Conservation (phyloP, 371 early-diverging fungal genomes). For the Mucor circinelloides region DNA sequence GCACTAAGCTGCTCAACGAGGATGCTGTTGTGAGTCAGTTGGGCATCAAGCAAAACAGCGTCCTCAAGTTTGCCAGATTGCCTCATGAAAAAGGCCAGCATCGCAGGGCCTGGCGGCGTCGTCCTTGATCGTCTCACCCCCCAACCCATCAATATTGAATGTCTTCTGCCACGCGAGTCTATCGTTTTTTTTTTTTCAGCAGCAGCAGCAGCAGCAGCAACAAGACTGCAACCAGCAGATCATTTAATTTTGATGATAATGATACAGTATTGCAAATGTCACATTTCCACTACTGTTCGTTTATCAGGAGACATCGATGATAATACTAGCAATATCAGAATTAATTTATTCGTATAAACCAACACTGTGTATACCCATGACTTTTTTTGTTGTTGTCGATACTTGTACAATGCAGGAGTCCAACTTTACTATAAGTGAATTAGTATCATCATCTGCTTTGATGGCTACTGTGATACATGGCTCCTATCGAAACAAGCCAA, state of each 20-base stretch:
- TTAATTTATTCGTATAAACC: not conserved
- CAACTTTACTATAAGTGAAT: not conserved
- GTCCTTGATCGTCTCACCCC: not conserved
- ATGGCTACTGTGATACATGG: not conserved
- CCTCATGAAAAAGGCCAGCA: conserved; percentile 35
- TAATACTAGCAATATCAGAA: not conserved
- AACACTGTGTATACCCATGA: not conserved
- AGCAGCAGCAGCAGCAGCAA: no score
- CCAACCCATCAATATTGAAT: not conserved
- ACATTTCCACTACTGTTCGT: not conserved
- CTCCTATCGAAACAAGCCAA: not conserved
- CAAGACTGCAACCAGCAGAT: not conserved
- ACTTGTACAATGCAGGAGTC: not conserved
- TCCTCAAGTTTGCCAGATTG: conserved; percentile 30
- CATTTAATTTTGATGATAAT: not conserved
- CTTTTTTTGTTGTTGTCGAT: not conserved
- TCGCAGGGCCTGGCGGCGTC: conserved; percentile 26
- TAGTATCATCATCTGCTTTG: not conserved
- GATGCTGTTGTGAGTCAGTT: conserved; percentile 37
- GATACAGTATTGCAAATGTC: not conserved
- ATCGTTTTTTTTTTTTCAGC: not conserved
- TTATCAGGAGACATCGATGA: not conserved
- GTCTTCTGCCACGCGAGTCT: not conserved
- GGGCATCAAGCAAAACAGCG: conserved; percentile 38
- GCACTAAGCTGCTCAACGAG: conserved; percentile 30